Percentiles rank a stretch among this genome's conserved stretches.
Evolutionary conservation across 352 stramenopile species (phyloP).

Genomic region (Albugo candida): DNA sequence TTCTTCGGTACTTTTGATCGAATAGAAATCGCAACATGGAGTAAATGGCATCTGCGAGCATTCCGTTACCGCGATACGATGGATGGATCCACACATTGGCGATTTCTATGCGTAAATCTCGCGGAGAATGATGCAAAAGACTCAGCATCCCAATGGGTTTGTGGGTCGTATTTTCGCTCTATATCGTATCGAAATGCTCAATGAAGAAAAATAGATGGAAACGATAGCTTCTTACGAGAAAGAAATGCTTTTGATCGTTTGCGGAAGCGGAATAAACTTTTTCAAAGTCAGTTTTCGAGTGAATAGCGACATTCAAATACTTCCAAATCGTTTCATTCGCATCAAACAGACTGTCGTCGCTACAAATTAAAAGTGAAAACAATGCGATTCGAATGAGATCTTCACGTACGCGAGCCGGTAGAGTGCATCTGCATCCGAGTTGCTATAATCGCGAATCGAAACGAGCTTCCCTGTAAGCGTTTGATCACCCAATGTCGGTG

Average conservation of each 20-base stretch:
- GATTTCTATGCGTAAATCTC: slow-evolving; percentile 57
- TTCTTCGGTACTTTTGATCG: slow-evolving; percentile 48
- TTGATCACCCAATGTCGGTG: slow-evolving; percentile 13
- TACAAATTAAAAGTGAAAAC: not conserved
- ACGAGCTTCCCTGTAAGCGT: slow-evolving; percentile 21
- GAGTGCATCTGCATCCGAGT: not conserved
- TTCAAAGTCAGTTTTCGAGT: slow-evolving; percentile 29
- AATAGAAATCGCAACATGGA: slow-evolving; percentile 61
- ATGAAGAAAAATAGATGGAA: not conserved
- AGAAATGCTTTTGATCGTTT: slow-evolving; percentile 27
- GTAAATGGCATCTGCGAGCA: slow-evolving; percentile 36
- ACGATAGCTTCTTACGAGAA: slow-evolving; percentile 16
- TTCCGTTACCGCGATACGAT: slow-evolving; percentile 38
- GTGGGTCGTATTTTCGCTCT: slow-evolving; percentile 26
- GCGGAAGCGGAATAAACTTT: slow-evolving; percentile 15
- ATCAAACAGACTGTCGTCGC: slow-evolving; percentile 16
- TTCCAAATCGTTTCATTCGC: slow-evolving; percentile 64
- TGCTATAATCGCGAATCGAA: not conserved
- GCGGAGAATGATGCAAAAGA: slow-evolving; percentile 52
- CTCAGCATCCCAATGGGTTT: slow-evolving; percentile 59
- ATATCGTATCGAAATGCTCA: not conserved
- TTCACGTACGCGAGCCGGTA: slow-evolving; percentile 6
- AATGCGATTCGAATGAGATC: not conserved
- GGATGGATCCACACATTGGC: slow-evolving; percentile 63
- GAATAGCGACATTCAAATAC: slow-evolving; percentile 14